Evolutionary conservation across 768 basidiomycete genomes (phyloP).

Genomic region (Boletales sp.): DNA sequence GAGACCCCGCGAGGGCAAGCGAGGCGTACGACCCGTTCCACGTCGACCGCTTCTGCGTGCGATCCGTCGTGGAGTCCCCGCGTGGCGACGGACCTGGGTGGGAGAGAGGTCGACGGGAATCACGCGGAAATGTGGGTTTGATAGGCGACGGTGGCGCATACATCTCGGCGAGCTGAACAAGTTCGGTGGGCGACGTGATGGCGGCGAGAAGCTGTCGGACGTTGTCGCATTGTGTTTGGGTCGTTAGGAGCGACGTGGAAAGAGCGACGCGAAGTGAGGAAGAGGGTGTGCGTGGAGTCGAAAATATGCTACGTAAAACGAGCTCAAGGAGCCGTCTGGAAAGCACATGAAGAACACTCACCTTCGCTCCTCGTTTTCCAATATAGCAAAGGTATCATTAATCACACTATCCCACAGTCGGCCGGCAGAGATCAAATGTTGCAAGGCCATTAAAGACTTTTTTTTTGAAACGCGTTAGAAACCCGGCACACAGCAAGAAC

Average conservation of each 20-base stretch:
- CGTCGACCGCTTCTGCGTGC: slow-evolving; percentile 56
- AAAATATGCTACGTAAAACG: slow-evolving; percentile 29
- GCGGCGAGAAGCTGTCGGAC: slow-evolving; percentile 77
- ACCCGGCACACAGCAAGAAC: neutral
- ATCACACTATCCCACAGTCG: slow-evolving; percentile 72
- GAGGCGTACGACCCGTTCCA: slow-evolving; percentile 71
- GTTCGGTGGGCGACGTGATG: slow-evolving; percentile 64
- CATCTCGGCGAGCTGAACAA: slow-evolving; percentile 84
- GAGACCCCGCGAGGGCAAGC: slow-evolving; percentile 46
- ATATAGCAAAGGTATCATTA: slow-evolving; percentile 58
- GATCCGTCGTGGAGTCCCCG: slow-evolving; percentile 17
- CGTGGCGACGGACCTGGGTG: slow-evolving; percentile 31
- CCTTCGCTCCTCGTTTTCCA: slow-evolving; percentile 73
- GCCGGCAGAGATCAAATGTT: slow-evolving; percentile 65
- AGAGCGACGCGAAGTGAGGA: slow-evolving; percentile 60
- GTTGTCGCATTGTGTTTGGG: slow-evolving; percentile 77
- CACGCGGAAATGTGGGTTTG: slow-evolving; percentile 21
- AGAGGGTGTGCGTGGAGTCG: slow-evolving; percentile 32
- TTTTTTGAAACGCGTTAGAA: neutral
- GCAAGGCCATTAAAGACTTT: slow-evolving; percentile 63
- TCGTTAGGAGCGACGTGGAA: slow-evolving; percentile 69
- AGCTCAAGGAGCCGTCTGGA: neutral
- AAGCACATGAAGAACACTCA: slow-evolving; percentile 24
- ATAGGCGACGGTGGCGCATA: slow-evolving; percentile 76
- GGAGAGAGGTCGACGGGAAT: slow-evolving; percentile 44